Evolutionary conservation across 768 basidiomycete species (phyloP), one percentile per base, ranked within the genome.

Genomic region (Lentinus brumalis): DNA sequence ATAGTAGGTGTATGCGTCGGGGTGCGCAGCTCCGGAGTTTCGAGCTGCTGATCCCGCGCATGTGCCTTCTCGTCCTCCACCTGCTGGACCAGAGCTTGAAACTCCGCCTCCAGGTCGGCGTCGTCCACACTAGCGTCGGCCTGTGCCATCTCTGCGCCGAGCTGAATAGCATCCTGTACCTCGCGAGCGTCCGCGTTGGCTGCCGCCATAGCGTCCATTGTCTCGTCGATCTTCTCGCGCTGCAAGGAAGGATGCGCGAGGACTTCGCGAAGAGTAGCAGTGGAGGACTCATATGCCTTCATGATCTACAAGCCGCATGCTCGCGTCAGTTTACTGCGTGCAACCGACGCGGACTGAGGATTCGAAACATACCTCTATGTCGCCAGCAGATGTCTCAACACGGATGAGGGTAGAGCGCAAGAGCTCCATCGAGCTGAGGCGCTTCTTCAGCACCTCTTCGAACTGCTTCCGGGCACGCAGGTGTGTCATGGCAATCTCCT

Each of bases 331-430:
- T 2, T n/a, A 8, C 44, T 45, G 8, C 8, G 44, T 21, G 9
- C 15, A 2, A 45, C 44, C 14, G 16, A 8, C 44, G 7, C 8
- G 9, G 44, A 45, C 4, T 3, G 16, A 18, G n/a, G 9, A 21
- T 46, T 26, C 21, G 21, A 47, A 59, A 69, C 77, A 45, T 70
- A 95, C 95, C 79, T 94, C 88, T 11, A 95, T 81, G 73, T 98
- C 91, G 3, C 88, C 89, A 31, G 91, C 91, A n/a, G 95, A 92
- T 3, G 87, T 83, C 74, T 98, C 94, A 5, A 98, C 92, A 47
- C 85, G 83, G 47, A 92, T 76, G 40, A 97, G 73, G 0, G 94
- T 94, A 12, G 84, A 78, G 64, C 91, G 86, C 8, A 98, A 77
- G 40, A 86, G 91, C 58, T 86, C 83, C 5, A 94, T 76, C 1